Percentiles rank a stretch among this genome's conserved stretches.
These are phyloP conservation scores for Colletotrichum limetticola DNA, from an alignment of 2,329 filamentous ascomycete species.

Conservation along the genomic window DNA sequence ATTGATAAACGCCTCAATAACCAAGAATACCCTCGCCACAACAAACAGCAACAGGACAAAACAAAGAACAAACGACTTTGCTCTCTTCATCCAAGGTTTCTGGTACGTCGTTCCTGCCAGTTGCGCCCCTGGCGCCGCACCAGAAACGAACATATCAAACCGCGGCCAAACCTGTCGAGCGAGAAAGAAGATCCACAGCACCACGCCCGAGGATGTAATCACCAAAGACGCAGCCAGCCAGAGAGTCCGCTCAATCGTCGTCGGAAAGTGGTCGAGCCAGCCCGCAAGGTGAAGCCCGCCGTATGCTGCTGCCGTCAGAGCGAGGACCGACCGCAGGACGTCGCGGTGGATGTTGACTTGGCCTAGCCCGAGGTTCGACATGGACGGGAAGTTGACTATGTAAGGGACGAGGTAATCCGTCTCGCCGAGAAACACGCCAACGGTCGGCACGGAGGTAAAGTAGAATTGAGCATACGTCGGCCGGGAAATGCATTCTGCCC, in stretches of 20 bases:
- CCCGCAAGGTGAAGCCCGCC: slow-evolving; percentile 38
- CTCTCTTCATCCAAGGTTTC: slow-evolving; percentile 16
- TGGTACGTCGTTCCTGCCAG: background rate
- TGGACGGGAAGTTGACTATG: slow-evolving; percentile 22
- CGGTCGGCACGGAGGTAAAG: slow-evolving; percentile 22
- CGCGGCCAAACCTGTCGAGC: slow-evolving; percentile 23
- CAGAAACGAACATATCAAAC: slow-evolving; percentile 35
- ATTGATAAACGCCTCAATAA: slow-evolving; percentile 40
- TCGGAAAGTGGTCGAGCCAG: slow-evolving; percentile 42
- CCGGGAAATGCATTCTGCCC: slow-evolving; percentile 6
- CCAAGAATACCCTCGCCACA: slow-evolving; percentile 37
- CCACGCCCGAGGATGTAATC: slow-evolving; percentile 22
- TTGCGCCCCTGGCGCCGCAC: slow-evolving; percentile 10
- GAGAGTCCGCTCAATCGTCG: slow-evolving; percentile 36
- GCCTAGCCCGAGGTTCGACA: slow-evolving; percentile 27
- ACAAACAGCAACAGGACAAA: slow-evolving; percentile 19
- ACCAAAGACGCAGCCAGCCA: slow-evolving; percentile 39
- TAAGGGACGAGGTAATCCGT: slow-evolving; percentile 24
- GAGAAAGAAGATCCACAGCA: slow-evolving; percentile 32
- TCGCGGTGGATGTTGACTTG: slow-evolving; percentile 32
- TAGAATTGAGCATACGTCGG: background rate
- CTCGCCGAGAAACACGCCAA: slow-evolving; percentile 29
- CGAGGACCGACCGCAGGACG: slow-evolving; percentile 25
- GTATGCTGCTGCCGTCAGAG: slow-evolving; percentile 27
- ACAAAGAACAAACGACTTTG: background rate